Conservation (phyloP, 148 eudicot species). For the Dysphania ambrosioides region DNA sequence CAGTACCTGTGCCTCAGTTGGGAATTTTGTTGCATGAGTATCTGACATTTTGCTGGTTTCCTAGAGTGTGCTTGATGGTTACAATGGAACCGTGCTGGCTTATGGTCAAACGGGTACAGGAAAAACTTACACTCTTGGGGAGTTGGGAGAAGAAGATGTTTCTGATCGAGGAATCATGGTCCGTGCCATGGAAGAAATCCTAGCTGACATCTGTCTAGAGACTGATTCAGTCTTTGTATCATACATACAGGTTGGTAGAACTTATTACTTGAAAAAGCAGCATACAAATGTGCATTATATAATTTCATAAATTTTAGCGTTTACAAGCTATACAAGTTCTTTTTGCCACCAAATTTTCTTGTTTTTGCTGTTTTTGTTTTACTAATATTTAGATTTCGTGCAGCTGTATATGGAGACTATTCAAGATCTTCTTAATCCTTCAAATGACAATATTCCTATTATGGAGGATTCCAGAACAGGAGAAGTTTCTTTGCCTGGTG, state of each 20-base stretch:
- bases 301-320: not conserved
- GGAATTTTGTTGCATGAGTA: constrained; percentile 7
- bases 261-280: constrained; percentile 4
- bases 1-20: not conserved
- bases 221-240: constrained; percentile 83
- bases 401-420: constrained; percentile 97
- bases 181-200: constrained; percentile 96
- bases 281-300: constrained; percentile 3
- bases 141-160: constrained; percentile 89
- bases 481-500: constrained; percentile 89
- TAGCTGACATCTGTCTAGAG: constrained; percentile 58
- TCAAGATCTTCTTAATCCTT: constrained; percentile 86
- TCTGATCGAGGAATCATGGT: constrained; percentile 99
- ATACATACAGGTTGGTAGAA: constrained; percentile 72
- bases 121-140: constrained; percentile 93
- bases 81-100: constrained; percentile 98
- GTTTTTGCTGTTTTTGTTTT: constrained; percentile 1
- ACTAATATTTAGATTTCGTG: constrained; percentile 8
- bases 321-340: not conserved
- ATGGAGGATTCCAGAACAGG: constrained; percentile 87
- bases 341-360: not conserved
- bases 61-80: constrained; percentile 96
- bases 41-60: constrained; percentile 22
- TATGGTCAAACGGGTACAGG: constrained; percentile 99
- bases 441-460: constrained; percentile 87